Evolutionary conservation across 2,329 filamentous ascomycete genomes (phyloP), one percentile per base, ranked within the genome.

Genomic region (Lecanicillium sp.): DNA sequence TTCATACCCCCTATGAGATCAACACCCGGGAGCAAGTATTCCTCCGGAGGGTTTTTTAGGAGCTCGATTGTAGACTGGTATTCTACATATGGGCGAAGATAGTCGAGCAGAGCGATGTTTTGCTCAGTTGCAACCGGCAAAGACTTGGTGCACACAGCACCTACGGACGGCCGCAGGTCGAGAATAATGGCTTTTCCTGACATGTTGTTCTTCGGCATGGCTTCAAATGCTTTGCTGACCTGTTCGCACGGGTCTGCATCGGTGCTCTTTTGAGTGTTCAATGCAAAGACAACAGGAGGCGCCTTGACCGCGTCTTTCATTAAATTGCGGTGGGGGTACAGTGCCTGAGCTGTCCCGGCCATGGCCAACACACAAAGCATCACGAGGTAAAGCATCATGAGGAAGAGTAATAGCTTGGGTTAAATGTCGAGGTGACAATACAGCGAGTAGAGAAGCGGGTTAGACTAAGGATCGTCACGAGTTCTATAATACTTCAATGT

Each of bases 61-160:
- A 40, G 34, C 14, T 49, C 44, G 12, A 50, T 12, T 2, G 48
- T 49, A 34, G 43, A 44, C 16, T 50, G 48, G 5, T 40, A 47
- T 11, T 33, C n/a, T 2, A 48, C 5, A 5, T 39, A 47, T 4
- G 49, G 48, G 13, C 38, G 33, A 2, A 50, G 32, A 25, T 47
- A 50, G 33, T 47, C 40, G 6, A 50, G 41, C 11, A 50, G 40
- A 11, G 40, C 42, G 9, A 41, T 9, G 22, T 46, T 37, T 3
- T 19, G 32, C 17, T 38, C 33, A 17, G 38, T 41, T 12, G 44
- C 41, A 7, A 45, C 32, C 7, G 37, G 33, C 6, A 50, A 27
- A 2, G 45, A 43, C 4, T 39, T 41, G 9, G 48, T 14, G 28
- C 47, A 50, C n/a, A 29, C 39, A 32, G 45, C 45, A 8, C 46